Evolutionary conservation across 768 basidiomycete species (phyloP).

Genomic region (Mycena alexandri): DNA sequence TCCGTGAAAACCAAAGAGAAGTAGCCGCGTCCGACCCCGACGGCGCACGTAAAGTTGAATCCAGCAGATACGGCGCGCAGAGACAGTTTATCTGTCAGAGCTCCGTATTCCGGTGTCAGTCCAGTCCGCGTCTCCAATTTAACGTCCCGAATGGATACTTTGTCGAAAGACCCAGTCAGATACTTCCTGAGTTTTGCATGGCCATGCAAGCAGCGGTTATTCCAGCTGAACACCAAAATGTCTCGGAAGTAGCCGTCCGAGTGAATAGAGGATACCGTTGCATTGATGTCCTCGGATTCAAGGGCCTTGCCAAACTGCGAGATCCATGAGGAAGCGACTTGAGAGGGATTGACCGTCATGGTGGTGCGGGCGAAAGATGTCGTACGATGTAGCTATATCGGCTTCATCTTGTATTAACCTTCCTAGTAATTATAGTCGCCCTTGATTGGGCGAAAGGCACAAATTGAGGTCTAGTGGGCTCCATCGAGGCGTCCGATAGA

Average conservation of each 20-base stretch:
- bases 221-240: slow-evolving; percentile 40
- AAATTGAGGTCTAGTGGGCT: too few relatives aligned
- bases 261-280: slow-evolving; percentile 21
- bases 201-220: slow-evolving; percentile 35
- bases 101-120: slow-evolving; percentile 28
- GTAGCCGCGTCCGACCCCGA: slow-evolving; percentile 36
- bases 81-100: slow-evolving; percentile 17
- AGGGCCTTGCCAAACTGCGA: slow-evolving; percentile 15
- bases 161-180: slow-evolving; percentile 19
- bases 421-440: not conserved
- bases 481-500: too few relatives aligned
- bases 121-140: slow-evolving; percentile 16
- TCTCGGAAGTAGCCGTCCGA: slow-evolving; percentile 34
- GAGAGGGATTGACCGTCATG: slow-evolving; percentile 8
- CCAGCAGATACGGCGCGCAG: slow-evolving; percentile 34
- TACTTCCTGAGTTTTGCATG: slow-evolving; percentile 33
- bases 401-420: not conserved
- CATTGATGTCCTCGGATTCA: not conserved
- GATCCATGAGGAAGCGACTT: slow-evolving; percentile 32
- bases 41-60: slow-evolving; percentile 36
- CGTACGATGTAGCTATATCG: not conserved
- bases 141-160: slow-evolving; percentile 8
- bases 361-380: not conserved
- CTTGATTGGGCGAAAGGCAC: too few relatives aligned
- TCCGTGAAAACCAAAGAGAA: slow-evolving; percentile 28